Base-by-base conservation (phyloP, 1,284 basidiomycete genomes). In the Irpex rosettiformis region DNA sequence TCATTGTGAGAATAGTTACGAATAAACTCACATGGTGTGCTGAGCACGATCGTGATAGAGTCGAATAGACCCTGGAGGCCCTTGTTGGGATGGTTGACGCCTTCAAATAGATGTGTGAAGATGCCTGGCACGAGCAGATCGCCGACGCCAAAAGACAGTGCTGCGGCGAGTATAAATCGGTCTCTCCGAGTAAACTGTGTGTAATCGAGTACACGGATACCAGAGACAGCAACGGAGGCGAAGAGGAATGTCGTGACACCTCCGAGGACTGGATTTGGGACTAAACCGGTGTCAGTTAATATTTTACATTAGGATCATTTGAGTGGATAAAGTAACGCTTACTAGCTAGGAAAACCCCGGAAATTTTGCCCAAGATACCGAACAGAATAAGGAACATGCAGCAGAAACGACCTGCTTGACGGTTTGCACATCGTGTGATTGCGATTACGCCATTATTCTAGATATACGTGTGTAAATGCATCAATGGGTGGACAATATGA, bases 201-300 rank as follows among this genome's bases (percentile, higher is more conserved):
- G 66, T 83, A 84, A 1, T 85, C 79, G 30, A 96, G 76, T 2
- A 96, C 88, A 33, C 89, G 83, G 40, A 91, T 61, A 52, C 93
- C 92, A 0, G 88, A 89, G 4, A 65, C 64, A 10, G 69, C 67
- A 24, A 72, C 71, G 40, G 61, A 68, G 3, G 70, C 69, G 60
- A 88, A 88, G 53, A 91, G 76, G 75, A 90, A 92, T 2, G 90
- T 91, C 11, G 89, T 93, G 2, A 93, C 88, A 3, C 91, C 91
- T 2, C 93, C 93, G 0, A 95, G 80, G 7, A 94, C 89, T 0
- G 91, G 76, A 64, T 90, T 88, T 0, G 93, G 93, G 60, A 93
- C 77, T 83, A 47, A 5, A 40, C n/a, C 33, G 58, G 63, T 2
- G 64, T 53, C 63, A 18, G 43, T 21, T 37, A 28, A 4, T 28